A percentile compares a stretch with the other conserved stretches of the same genome.
phyloP scores from a whole-genome alignment of 164 flowering plant genomes.

The Litsea cubeba region DNA sequence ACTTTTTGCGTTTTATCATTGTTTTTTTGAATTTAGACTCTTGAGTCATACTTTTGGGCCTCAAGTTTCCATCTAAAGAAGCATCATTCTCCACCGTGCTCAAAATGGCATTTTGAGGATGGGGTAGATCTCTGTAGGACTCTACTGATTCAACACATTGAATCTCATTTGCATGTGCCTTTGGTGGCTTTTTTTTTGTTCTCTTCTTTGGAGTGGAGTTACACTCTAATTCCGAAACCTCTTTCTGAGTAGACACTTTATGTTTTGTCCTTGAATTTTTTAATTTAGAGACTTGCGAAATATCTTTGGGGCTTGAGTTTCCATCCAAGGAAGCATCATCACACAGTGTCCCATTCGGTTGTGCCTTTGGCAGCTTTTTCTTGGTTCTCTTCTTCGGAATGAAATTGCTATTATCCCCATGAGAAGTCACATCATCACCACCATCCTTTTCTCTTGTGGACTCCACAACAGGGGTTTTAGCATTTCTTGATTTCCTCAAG shows the following conservation, averaged over 20 bases:
- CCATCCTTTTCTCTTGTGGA: constrained; percentile 5
- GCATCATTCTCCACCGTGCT: background rate
- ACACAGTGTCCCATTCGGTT: background rate
- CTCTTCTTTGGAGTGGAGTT: constrained; percentile 8
- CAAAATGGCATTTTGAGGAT: background rate
- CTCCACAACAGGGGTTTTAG: constrained; percentile 6
- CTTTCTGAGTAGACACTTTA: constrained; percentile 2
- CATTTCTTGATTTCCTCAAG: constrained; percentile 11
- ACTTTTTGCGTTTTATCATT: constrained; percentile 3
- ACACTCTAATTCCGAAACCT: background rate
- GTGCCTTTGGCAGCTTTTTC: constrained; percentile 1
- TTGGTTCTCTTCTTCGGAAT: constrained; percentile 6
- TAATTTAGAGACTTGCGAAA: background rate
- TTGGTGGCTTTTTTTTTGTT: constrained; percentile 1
- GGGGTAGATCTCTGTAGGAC: background rate
- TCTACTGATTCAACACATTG: background rate
- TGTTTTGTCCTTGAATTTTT: constrained; percentile 5
- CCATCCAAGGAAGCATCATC: background rate
- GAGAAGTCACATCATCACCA: constrained; percentile 10
- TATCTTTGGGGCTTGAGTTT: background rate
- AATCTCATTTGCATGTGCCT: background rate
- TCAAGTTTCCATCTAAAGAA: background rate
- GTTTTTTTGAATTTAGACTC: constrained; percentile 4
- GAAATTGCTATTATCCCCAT: constrained; percentile 1
- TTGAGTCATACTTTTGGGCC: background rate